Conservation (phyloP, 306 rosid species). For the Alnus rubra region DNA sequence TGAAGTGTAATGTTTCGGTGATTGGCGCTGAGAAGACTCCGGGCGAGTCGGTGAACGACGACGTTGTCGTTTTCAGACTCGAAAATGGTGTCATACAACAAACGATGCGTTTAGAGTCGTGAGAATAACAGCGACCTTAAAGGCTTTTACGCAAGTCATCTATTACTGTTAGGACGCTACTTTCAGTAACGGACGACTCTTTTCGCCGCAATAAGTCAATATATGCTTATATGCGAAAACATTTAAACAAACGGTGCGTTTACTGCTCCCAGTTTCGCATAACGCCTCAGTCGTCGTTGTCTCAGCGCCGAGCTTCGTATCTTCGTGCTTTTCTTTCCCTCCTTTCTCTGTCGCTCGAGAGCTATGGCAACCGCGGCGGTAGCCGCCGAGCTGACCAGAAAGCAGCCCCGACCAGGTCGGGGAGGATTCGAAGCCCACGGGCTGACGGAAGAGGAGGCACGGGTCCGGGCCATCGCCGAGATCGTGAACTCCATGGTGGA, state of each 20-base stretch:
- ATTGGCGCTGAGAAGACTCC: background rate
- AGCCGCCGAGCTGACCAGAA: conserved; percentile 58
- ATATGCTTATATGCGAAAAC: too few species aligned
- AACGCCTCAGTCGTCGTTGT: background rate
- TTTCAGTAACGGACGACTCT: too few species aligned
- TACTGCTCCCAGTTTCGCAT: too few species aligned
- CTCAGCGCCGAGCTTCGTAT: background rate
- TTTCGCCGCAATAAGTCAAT: too few species aligned
- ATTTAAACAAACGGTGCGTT: too few species aligned
- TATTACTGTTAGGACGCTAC: too few species aligned
- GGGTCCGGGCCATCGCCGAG: conserved; percentile 94
- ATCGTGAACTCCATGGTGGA: conserved; percentile 90
- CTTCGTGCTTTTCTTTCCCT: background rate
- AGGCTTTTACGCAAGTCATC: too few species aligned
- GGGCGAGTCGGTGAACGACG: background rate
- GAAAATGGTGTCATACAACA: background rate
- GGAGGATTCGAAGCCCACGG: conserved; percentile 90
- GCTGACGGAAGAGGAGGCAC: conserved; percentile 81
- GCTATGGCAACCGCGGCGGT: conserved; percentile 57
- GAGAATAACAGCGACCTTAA: too few species aligned
- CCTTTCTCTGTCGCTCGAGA: background rate
- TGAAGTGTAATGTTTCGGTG: background rate
- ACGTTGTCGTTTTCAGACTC: background rate
- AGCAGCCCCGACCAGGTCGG: conserved; percentile 79
- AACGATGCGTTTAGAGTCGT: too few species aligned